Evolutionary conservation across 306 rosid species (phyloP), one percentile per base, ranked within the genome.

Genomic region (Glycyrrhiza uralensis): DNA sequence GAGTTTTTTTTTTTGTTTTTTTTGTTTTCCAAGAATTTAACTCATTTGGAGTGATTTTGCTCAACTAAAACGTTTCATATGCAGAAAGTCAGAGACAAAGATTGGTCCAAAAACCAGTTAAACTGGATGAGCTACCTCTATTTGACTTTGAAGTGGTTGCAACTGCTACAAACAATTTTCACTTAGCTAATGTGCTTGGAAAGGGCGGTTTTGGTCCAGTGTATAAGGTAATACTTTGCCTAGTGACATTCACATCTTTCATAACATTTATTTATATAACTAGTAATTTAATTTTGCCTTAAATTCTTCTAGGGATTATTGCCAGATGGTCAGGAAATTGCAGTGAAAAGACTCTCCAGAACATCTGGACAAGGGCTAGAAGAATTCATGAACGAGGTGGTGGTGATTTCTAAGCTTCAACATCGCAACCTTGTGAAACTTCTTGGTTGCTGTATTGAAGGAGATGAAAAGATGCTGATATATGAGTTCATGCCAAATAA

Each of bases 101-200:
- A 29, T 7, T 39, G 78, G 17, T 49, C 49, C 18, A 14, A 28
- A 24, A 76, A 36, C 39, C 77, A 74, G 41, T 72, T 22, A 36
- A 79, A 65, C 69, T 82, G n/a, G 78, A 79, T 12, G 89, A 85
- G 66, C 70, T 85, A 12, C 85, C 83, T 0, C 3, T 76, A 56
- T 79, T 63, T 74, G 73, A 76, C 44, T 69, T 79, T 59, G 76
- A 68, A 52, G 60, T 64, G 62, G 35, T 82, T 4, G 85, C 63
- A 50, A 51, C 38, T 69, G 87, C 89, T 73, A 85, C 89, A 0
- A 45, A 85, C 56, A 13, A 72, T 42, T 85, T 82, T 65, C 74
- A 76, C 39, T 14, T 50, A 1, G 36, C 45, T 8, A 74, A 78
- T 66, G 69, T 41, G 11, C 78, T 74, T 0, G 78, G 78, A 29